These are phyloP conservation scores for Larix kaempferi DNA, from an alignment of 75 land plant genomes.

Conservation along the genomic window DNA sequence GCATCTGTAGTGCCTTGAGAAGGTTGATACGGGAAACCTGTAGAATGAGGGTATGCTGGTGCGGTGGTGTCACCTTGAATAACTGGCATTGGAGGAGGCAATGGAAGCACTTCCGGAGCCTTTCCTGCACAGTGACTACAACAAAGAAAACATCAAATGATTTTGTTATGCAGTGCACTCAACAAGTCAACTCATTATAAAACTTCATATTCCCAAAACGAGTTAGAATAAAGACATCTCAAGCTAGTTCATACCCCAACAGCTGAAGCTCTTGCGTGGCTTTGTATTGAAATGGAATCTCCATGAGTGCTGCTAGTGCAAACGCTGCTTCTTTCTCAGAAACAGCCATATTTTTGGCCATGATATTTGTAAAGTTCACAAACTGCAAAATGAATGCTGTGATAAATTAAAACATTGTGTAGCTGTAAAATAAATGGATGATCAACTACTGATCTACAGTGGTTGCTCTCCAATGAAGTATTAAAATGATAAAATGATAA, in stretches of 20 bases:
- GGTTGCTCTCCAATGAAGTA: background rate
- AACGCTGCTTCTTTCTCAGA: slow-evolving; percentile 71
- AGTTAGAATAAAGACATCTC: background rate
- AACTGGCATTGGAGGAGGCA: background rate
- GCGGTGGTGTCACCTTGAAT: background rate
- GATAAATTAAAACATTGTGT: background rate
- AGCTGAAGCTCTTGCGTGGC: slow-evolving; percentile 57
- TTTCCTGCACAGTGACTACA: background rate
- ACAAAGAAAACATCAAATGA: slow-evolving; percentile 2
- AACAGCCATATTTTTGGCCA: slow-evolving; percentile 32
- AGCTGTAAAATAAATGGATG: background rate
- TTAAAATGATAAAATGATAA: no score
- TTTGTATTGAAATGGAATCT: slow-evolving; percentile 84
- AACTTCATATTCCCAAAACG: background rate
- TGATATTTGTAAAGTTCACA: slow-evolving; percentile 81
- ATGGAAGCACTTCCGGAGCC: background rate
- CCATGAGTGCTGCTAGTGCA: slow-evolving; percentile 93
- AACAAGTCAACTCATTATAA: background rate
- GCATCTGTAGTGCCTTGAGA: background rate
- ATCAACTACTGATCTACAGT: background rate
- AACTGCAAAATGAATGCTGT: slow-evolving; percentile 44
- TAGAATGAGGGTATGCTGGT: background rate
- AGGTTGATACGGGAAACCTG: background rate
- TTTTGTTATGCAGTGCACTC: background rate
- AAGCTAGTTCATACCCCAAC: slow-evolving; percentile 43